Evolutionary conservation across 345 rosid species (phyloP).

Genomic region (Heritiera fomes): DNA sequence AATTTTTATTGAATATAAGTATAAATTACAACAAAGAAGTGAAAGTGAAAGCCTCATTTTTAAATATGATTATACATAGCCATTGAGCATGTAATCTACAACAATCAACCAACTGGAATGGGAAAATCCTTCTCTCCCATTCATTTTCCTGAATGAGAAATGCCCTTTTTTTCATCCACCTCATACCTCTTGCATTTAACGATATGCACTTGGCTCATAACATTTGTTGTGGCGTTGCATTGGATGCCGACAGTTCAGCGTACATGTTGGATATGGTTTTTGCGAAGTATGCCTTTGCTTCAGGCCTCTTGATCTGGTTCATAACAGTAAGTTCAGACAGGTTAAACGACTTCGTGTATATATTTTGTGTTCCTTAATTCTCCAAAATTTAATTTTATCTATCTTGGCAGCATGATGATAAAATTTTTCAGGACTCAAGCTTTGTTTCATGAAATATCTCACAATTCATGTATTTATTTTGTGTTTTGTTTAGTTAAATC

Average conservation of each 20-base stretch:
- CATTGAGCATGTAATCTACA: conserved; percentile 1
- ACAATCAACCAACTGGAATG: not conserved
- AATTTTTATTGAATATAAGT: not conserved
- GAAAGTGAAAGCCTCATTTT: not conserved
- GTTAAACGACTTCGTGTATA: too few relatives aligned
- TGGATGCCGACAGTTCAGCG: conserved; percentile 44
- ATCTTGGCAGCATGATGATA: too few relatives aligned
- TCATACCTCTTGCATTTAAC: not conserved
- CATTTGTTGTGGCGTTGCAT: conserved; percentile 28
- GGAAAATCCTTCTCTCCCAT: not conserved
- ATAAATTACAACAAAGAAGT: not conserved
- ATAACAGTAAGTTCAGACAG: not conserved
- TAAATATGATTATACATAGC: not conserved
- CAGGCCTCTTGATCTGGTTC: conserved; percentile 80
- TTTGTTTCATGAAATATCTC: too few relatives aligned
- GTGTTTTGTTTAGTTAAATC: too few relatives aligned
- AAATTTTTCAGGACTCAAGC: too few relatives aligned
- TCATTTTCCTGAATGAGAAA: too few relatives aligned
- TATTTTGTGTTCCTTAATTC: too few relatives aligned
- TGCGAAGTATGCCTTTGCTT: conserved; percentile 71
- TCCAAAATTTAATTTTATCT: too few relatives aligned
- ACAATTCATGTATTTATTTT: too few relatives aligned
- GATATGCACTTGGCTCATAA: conserved; percentile 20
- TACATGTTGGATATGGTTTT: conserved; percentile 73
- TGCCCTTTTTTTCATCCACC: not conserved